Conservation (phyloP, 148 eudicot genomes). For the Pouteria glomerata region DNA sequence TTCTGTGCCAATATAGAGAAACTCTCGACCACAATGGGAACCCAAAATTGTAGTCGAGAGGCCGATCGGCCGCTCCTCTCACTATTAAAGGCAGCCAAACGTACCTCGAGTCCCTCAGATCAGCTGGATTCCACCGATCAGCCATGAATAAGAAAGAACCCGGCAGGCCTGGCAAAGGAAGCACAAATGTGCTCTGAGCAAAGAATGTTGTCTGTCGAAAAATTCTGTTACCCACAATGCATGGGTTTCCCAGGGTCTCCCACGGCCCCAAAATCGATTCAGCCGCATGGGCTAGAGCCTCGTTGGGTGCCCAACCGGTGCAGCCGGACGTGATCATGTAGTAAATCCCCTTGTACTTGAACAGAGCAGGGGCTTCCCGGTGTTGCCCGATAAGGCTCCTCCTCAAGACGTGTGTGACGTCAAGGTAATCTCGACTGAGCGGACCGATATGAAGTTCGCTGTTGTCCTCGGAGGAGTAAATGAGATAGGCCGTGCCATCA, state of each 20-base stretch:
- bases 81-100: conserved; percentile 83
- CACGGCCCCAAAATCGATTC: conserved; percentile 80
- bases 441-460: conserved; percentile 94
- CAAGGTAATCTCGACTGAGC: conserved; percentile 68
- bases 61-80: conserved; percentile 79
- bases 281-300: conserved; percentile 83
- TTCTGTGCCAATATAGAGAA: conserved; percentile 86
- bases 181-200: conserved; percentile 82
- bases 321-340: conserved; percentile 98
- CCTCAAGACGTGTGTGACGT: conserved; percentile 45
- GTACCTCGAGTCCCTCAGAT: conserved; percentile 87
- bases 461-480: conserved; percentile 87
- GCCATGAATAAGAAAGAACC: conserved; percentile 83
- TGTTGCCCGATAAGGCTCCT: conserved; percentile 69
- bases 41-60: conserved; percentile 78
- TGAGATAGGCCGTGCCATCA: conserved; percentile 65
- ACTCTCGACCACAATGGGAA: conserved; percentile 93
- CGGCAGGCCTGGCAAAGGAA: conserved; percentile 66
- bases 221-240: conserved; percentile 69
- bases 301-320: conserved; percentile 94
- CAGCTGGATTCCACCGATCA: conserved; percentile 93
- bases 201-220: conserved; percentile 73
- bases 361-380: conserved; percentile 94
- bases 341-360: conserved; percentile 77
- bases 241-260: conserved; percentile 90